Base-by-base conservation (phyloP, 306 rosid species). In the Fragaria nilgerrensis region DNA sequence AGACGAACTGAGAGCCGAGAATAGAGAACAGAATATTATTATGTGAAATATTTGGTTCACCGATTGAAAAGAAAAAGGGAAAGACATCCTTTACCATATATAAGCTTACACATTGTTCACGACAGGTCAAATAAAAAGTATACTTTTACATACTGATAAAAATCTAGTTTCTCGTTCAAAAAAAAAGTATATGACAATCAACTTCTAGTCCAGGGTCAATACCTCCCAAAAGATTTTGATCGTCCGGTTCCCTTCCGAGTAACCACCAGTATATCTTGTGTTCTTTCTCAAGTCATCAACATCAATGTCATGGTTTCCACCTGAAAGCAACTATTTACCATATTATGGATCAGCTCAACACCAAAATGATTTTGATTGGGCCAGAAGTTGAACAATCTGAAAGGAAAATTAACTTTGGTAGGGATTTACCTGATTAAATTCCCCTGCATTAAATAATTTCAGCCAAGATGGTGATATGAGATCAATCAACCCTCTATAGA, bases 381-480 rank as follows among this genome's bases (percentile, higher is more conserved):
- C 5, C 34, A 41, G 68, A 74, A 67, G 27, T 32, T 53, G 50
- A 79, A 50, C 63, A 66, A 17, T 10, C 73, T 53, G 15, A 25
- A 36, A 20, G 69, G 25, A 39, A 50, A 48, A 13, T 4, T 23
- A 49, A 62, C 20, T 23, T 48, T 66, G 64, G 47, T 23, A 50
- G 76, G 39, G 52, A 49, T 29, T 70, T 90, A 94, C 98, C 98
- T 95, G 98, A 88, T 95, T 95, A 85, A 95, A 92, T 75, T 95
- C 98, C 84, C 89, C 82, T 49, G 98, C 97, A 70, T 89, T 95
- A 82, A 95, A 95, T 84, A 95, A 82, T 84, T 90, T 95, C 89
- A 95, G 89, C 98, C 98, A 95, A 77, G 97, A 89, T 66, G 96
- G 96, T 74, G 96, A 90, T 87, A 95, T 87, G 75, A 95, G 96